Conservation (phyloP, 1,284 basidiomycete genomes). For the Gymnopus androsaceus region DNA sequence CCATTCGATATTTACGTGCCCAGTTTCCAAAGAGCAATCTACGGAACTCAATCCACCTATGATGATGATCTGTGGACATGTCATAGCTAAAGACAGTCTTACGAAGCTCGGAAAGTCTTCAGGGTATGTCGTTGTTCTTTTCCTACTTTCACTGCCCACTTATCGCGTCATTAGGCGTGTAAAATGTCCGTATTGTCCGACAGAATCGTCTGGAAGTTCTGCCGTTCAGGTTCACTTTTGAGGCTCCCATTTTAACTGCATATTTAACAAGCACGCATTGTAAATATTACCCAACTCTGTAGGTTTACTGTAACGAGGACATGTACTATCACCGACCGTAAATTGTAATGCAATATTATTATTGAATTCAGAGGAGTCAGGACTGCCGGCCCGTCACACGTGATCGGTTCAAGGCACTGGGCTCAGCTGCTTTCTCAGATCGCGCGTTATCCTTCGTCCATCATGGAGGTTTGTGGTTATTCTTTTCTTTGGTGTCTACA, state of each 20-base stretch:
- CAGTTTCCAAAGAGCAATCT: constrained; percentile 96
- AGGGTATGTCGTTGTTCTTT: constrained; percentile 59
- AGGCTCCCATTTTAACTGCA: constrained; percentile 15
- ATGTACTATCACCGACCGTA: too few relatives aligned
- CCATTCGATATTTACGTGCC: constrained; percentile 97
- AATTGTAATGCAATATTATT: too few relatives aligned
- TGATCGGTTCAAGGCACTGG: too few relatives aligned
- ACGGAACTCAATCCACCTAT: constrained; percentile 94
- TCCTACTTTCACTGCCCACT: constrained; percentile 20
- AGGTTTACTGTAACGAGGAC: too few relatives aligned
- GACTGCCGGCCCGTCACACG: too few relatives aligned
- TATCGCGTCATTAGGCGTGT: constrained; percentile 56
- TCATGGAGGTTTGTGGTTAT: constrained; percentile 42
- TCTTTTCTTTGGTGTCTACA: constrained; percentile 18
- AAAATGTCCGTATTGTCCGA: constrained; percentile 90
- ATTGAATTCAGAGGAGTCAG: too few relatives aligned
- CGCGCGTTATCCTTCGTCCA: constrained; percentile 25
- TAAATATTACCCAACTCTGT: too few relatives aligned
- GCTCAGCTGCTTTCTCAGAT: constrained; percentile 56
- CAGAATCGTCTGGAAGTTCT: constrained; percentile 59
- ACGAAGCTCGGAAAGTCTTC: constrained; percentile 83
- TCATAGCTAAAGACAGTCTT: constrained; percentile 87
- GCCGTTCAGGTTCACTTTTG: constrained; percentile 78
- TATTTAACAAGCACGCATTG: background rate
- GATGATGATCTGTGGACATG: constrained; percentile 97